Conservation (phyloP, 2,329 filamentous ascomycete genomes). For the Lasiodiplodia gonubiensis region DNA sequence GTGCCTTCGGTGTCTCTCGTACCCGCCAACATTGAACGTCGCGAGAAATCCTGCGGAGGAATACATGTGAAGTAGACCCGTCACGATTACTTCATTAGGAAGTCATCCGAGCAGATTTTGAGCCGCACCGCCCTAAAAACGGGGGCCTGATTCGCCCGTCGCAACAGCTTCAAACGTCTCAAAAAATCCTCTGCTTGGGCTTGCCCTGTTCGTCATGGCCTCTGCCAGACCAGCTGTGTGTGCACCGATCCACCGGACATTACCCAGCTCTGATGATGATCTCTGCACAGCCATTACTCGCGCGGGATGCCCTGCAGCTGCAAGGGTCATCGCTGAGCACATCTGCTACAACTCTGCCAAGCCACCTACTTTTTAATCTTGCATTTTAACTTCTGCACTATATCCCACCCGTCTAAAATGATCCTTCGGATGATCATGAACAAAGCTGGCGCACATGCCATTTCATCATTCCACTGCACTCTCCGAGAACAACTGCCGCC, state of each 20-base stretch:
- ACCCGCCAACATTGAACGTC: neutral
- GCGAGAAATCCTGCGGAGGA: neutral
- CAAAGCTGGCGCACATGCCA: neutral
- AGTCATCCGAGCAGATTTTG: neutral
- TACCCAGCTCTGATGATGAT: neutral
- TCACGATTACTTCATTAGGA: neutral
- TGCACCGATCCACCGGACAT: neutral
- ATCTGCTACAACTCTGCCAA: neutral
- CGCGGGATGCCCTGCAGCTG: neutral
- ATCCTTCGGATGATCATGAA: neutral
- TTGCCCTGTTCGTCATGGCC: neutral
- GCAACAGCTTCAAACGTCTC: neutral
- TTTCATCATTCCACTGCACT: neutral
- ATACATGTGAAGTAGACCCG: conserved; percentile 2
- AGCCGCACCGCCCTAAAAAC: neutral
- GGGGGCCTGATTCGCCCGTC: neutral
- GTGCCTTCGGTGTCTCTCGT: neutral
- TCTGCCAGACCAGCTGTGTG: neutral
- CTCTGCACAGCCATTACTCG: neutral
- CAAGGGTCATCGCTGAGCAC: neutral
- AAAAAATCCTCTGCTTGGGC: conserved; percentile 3
- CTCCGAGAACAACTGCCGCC: neutral
- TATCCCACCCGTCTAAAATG: neutral
- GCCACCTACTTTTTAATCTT: neutral
- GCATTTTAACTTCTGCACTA: neutral